Percentiles rank a stretch among this genome's conserved stretches.
phyloP scores from a whole-genome alignment of 306 rosid species.

The Begonia fuchsioides region DNA sequence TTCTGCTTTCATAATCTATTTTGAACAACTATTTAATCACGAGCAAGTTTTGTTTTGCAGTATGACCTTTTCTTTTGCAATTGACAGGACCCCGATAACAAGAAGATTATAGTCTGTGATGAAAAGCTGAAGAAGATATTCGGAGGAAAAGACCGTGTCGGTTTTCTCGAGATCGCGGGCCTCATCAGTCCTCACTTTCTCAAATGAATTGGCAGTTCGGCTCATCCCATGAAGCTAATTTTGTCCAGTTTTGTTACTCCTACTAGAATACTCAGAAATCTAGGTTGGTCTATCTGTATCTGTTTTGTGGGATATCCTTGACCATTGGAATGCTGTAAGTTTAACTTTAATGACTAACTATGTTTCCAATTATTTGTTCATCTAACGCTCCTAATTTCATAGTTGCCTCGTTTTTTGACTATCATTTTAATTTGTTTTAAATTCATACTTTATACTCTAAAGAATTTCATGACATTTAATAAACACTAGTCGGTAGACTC shows the following conservation, averaged over 20 bases:
- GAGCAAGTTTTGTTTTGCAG: neutral
- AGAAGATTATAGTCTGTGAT: constrained; percentile 57
- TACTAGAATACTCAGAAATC: neutral
- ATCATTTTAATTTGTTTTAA: no score
- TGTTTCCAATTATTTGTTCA: no score
- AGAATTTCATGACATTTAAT: no score
- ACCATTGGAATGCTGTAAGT: no score
- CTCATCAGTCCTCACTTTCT: constrained; percentile 78
- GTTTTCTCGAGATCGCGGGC: constrained; percentile 74
- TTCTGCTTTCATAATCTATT: neutral
- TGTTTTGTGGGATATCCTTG: no score
- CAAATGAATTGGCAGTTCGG: constrained; percentile 11
- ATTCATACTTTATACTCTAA: no score
- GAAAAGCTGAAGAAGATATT: constrained; percentile 89
- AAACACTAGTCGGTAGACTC: no score
- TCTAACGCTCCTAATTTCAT: no score
- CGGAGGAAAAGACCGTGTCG: constrained; percentile 53
- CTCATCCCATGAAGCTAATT: neutral
- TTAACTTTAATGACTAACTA: no score
- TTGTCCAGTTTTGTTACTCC: neutral
- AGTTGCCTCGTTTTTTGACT: no score
- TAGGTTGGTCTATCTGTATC: no score
- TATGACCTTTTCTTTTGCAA: constrained; percentile 10
- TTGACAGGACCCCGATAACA: constrained; percentile 64
- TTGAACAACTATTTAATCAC: neutral